Evolutionary conservation across 2,329 filamentous ascomycete genomes (phyloP).

Genomic region (Beauveria caledonica): DNA sequence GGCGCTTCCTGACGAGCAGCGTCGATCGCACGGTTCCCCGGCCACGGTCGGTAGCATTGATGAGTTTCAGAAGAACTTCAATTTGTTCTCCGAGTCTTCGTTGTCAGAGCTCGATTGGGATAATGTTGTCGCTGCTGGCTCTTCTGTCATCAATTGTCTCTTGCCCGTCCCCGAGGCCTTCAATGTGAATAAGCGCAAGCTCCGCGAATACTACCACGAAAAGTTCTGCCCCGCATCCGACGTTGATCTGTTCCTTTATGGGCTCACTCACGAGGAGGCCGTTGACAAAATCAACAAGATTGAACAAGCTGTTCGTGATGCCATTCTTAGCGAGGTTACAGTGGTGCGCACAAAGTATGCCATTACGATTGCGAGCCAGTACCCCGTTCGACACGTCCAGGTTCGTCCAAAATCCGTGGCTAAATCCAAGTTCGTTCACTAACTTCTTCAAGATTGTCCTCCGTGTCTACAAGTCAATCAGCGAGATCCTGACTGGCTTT

Average conservation of each 20-base stretch:
- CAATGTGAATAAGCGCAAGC: slow-evolving; percentile 51
- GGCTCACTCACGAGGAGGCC: slow-evolving; percentile 66
- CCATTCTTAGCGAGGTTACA: slow-evolving; percentile 74
- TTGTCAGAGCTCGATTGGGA: slow-evolving; percentile 70
- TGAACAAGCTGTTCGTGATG: slow-evolving; percentile 64
- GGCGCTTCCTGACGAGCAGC: slow-evolving; percentile 52
- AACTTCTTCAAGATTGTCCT: slow-evolving; percentile 57
- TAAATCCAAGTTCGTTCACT: background rate
- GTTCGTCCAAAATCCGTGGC: slow-evolving; percentile 21
- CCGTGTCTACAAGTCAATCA: slow-evolving; percentile 74
- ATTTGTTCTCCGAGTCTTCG: slow-evolving; percentile 71
- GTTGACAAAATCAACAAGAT: slow-evolving; percentile 80
- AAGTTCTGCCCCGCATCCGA: slow-evolving; percentile 75
- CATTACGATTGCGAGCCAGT: slow-evolving; percentile 76
- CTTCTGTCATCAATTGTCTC: slow-evolving; percentile 70
- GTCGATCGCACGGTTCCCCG: slow-evolving; percentile 53
- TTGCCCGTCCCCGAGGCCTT: slow-evolving; percentile 60
- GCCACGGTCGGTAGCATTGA: slow-evolving; percentile 60
- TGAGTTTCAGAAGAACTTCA: slow-evolving; percentile 73
- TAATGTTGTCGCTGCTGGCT: slow-evolving; percentile 75
- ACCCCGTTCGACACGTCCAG: slow-evolving; percentile 73
- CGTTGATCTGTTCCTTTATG: slow-evolving; percentile 80
- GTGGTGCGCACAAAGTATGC: slow-evolving; percentile 81
- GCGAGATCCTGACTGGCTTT: slow-evolving; percentile 80
- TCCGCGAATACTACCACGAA: slow-evolving; percentile 72